Conservation (phyloP, 306 rosid species). For the Prunus armeniaca region DNA sequence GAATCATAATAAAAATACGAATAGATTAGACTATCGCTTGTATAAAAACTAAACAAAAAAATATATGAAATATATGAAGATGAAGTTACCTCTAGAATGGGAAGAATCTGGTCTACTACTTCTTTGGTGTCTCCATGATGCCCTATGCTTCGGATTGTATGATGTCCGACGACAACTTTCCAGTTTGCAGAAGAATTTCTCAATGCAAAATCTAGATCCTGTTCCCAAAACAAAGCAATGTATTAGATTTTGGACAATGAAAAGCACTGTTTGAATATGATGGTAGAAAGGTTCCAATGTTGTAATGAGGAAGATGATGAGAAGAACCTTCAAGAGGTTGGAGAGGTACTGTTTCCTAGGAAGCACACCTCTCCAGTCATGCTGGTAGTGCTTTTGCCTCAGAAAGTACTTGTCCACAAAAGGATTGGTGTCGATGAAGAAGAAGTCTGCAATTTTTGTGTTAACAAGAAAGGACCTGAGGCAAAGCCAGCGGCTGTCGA, state of each 20-base stretch:
- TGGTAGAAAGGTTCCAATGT: neutral
- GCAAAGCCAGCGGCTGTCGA: constrained; percentile 71
- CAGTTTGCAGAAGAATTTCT: constrained; percentile 61
- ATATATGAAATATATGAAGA: too few species aligned
- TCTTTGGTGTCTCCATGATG: constrained; percentile 62
- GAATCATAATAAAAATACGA: neutral
- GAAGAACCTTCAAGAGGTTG: constrained; percentile 54
- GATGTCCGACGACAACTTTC: constrained; percentile 81
- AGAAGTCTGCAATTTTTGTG: constrained; percentile 56
- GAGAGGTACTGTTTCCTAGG: constrained; percentile 55
- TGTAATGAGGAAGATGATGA: neutral
- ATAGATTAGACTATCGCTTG: too few species aligned
- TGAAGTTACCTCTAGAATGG: constrained; percentile 58
- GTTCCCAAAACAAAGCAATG: neutral
- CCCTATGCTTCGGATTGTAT: constrained; percentile 58
- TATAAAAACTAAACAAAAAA: too few species aligned
- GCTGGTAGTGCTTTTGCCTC: constrained; percentile 32
- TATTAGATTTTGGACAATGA: neutral
- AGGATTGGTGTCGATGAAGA: constrained; percentile 80
- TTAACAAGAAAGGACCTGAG: constrained; percentile 60
- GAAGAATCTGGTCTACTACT: constrained; percentile 53
- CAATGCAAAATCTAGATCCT: constrained; percentile 40
- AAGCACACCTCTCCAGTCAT: constrained; percentile 63
- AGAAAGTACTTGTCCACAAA: constrained; percentile 54
- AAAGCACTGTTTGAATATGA: too few species aligned